phyloP scores from a whole-genome alignment of 73 alveolate species.

The Paramecium tetraurelia region DNA sequence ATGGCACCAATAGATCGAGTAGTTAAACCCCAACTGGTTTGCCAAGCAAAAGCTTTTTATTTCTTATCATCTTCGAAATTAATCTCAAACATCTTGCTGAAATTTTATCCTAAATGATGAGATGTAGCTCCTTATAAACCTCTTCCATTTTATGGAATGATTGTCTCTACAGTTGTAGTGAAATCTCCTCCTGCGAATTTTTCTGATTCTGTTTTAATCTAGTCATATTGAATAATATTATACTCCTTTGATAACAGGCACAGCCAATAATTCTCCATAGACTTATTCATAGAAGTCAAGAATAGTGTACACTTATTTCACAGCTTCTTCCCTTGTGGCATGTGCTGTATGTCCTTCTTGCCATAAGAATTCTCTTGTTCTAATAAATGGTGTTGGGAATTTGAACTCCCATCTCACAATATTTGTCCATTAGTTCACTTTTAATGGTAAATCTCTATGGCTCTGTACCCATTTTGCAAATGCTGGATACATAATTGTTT shows the following conservation, averaged over 20 bases:
- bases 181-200: slow-evolving; percentile 98
- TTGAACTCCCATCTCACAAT: slow-evolving; percentile 99
- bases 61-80: slow-evolving; percentile 92
- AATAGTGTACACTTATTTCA: slow-evolving; percentile 81
- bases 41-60: slow-evolving; percentile 89
- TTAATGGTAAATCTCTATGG: slow-evolving; percentile 98
- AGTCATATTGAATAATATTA: neutral
- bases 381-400: slow-evolving; percentile 99
- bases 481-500: slow-evolving; percentile 99
- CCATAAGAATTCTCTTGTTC: slow-evolving; percentile 99
- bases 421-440: slow-evolving; percentile 98
- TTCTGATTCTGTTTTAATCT: slow-evolving; percentile 94
- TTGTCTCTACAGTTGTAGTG: slow-evolving; percentile 95
- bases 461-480: slow-evolving; percentile 98
- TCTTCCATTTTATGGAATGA: slow-evolving; percentile 98
- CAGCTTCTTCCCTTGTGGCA: slow-evolving; percentile 96
- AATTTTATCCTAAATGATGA: slow-evolving; percentile 98
- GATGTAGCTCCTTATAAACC: slow-evolving; percentile 99
- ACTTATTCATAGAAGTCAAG: slow-evolving; percentile 92
- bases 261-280: slow-evolving; percentile 95
- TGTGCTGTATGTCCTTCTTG: slow-evolving; percentile 99
- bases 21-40: slow-evolving; percentile 99
- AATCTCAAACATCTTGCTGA: slow-evolving; percentile 97
- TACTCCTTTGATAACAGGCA: slow-evolving; percentile 97
- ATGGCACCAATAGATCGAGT: slow-evolving; percentile 96